phyloP scores from a whole-genome alignment of 106 monocot genomes.

The Acorus calamus region DNA sequence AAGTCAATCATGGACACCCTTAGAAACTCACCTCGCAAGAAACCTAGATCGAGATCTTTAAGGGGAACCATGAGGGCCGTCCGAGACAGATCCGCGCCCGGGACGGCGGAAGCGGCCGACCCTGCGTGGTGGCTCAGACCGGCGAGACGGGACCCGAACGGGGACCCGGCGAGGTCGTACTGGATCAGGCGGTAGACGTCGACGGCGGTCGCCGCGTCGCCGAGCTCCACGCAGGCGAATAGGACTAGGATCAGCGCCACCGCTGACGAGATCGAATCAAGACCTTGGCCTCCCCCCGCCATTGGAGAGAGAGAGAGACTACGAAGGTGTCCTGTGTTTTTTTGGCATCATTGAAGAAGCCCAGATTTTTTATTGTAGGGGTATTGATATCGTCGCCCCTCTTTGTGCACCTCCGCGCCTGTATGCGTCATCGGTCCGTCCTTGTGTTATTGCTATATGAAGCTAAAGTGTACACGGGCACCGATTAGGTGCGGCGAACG shows the following conservation, averaged over 20 bases:
- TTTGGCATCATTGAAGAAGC: too few species aligned
- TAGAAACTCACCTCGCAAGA: slow-evolving; percentile 43
- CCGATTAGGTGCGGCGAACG: too few species aligned
- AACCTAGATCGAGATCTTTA: slow-evolving; percentile 62
- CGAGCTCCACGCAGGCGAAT: slow-evolving; percentile 89
- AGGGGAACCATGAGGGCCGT: slow-evolving; percentile 56
- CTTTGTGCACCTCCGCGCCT: too few species aligned
- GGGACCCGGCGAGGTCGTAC: slow-evolving; percentile 82
- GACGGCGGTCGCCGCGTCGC: slow-evolving; percentile 86
- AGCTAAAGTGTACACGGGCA: too few species aligned
- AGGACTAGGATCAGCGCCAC: slow-evolving; percentile 56
- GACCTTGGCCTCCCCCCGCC: slow-evolving; percentile 17
- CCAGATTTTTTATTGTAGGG: too few species aligned
- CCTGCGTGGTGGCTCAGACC: slow-evolving; percentile 82
- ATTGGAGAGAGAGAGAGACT: too few species aligned
- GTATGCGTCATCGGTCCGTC: too few species aligned
- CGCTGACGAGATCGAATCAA: slow-evolving; percentile 52
- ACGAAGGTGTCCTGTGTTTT: too few species aligned
- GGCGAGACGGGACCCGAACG: slow-evolving; percentile 76
- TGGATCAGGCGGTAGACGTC: slow-evolving; percentile 96
- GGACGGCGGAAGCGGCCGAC: slow-evolving; percentile 24
- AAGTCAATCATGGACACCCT: too few species aligned
- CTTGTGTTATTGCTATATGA: too few species aligned
- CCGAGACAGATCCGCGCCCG: slow-evolving; percentile 75
- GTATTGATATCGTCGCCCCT: too few species aligned